Evolutionary conservation across 495 filamentous ascomycete genomes (phyloP), one percentile per base, ranked within the genome.

Genomic region (Saxispiralis lemnorum): DNA sequence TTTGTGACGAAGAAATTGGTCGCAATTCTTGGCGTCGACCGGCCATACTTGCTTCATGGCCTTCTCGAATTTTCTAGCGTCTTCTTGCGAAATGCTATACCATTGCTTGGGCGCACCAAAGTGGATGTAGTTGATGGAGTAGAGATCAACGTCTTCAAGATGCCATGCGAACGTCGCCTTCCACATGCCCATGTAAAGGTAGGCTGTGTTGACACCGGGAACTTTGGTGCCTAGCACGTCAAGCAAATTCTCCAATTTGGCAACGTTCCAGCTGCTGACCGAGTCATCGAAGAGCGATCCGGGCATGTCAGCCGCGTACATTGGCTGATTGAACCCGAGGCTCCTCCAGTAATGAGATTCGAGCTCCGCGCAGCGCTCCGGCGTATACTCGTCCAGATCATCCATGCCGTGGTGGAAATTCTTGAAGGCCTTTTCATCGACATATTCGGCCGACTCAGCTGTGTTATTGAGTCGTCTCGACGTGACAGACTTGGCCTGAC

Each of bases 91-190:
- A 47, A 97, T 97, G 59, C 86, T 94, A 63, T 97, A 97, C 89
- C 89, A 97, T 57, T 97, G 89, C 59, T 97, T 97, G 4, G 89
- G 89, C 10, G 89, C 89, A 35, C 89, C 89, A 58, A 97, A 97
- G 57, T 97, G 89, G 47, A 97, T 86, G 59, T 94, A 97, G 65
- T 97, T 97, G 68, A 97, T 97, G 63, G 87, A 95, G 70, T 96
- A 96, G 1, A 97, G 73, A 64, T 97, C 89, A 42, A 97, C 86
- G 63, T 97, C 89, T 56, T 97, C 89, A 32, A 97, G 65, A 72
- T 97, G 89, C 89, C 89, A 97, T 9, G 89, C 88, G 57, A 97
- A 97, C 1, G 89, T 95, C 15, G 89, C 89, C 56, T 95, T 97
- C 89, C 89, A 97, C 92, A 96, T 96, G 15, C 89, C 89, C 35